Base-by-base conservation (phyloP, 495 filamentous ascomycete species). In the Penicillium subrubescens region DNA sequence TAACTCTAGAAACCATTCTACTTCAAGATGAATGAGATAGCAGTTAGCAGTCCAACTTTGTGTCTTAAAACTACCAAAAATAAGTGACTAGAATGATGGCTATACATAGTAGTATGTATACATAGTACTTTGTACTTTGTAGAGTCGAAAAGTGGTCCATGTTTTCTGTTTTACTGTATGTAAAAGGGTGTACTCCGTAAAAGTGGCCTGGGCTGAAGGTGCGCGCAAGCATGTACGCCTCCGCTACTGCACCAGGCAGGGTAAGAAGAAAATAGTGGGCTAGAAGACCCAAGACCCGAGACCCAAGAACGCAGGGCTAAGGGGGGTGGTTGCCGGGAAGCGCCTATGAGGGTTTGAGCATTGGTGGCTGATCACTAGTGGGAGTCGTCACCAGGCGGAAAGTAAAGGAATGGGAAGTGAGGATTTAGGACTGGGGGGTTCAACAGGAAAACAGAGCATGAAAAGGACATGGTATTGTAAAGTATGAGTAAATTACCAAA, bases 281-380 rank as follows among this genome's bases (percentile, higher is more conserved):
- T 23, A 59, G 64, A 64, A 48, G 46, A 66, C 65, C 57, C 31
- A 37, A 33, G 56, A 37, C 39, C 15, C 23, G 29, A 29, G 25
- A 27, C 48, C 48, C 8, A 52, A 52, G 27, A 31, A 52, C 48
- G 23, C 23, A 35, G 57, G 39, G 57, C 41, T 34, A 31, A 33
- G 46, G 61, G 59, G 67, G 75, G 59, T 61, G 59, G 71, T 67
- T 67, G 63, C 64, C 67, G 64, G 65, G 67, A 72, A 71, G 70
- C 68, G 70, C 70, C 54, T 33, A 59, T 31, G 56, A 61, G 66
- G 70, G 69, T 64, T 73, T 74, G 75, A 71, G 73, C 71, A 69
- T 67, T 67, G 66, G 73, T 75, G 70, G 72, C 71, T 76, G 70
- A 72, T 77, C 71, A 63, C 63, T 69, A 72, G 67, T 70, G 29